phyloP scores from a whole-genome alignment of 2,329 filamentous ascomycete genomes.

The Talaromyces albobiverticillius region DNA sequence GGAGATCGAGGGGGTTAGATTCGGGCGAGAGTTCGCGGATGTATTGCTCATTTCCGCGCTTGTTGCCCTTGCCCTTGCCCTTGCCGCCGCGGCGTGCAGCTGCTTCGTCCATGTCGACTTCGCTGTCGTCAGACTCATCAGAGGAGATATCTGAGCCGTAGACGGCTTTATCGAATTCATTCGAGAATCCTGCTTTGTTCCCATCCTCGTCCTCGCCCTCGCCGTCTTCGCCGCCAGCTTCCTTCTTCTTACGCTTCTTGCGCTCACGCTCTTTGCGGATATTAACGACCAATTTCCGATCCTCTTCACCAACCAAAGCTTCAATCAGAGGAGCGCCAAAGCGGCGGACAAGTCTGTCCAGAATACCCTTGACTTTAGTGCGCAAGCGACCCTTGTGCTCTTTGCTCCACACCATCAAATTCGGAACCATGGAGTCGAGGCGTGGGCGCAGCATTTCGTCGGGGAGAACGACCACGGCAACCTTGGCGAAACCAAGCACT shows the following conservation, averaged over 20 bases:
- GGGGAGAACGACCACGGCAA: slow-evolving; percentile 84
- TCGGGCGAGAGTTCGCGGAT: slow-evolving; percentile 80
- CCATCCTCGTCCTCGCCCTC: slow-evolving; percentile 59
- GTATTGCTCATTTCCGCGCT: slow-evolving; percentile 55
- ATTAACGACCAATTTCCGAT: slow-evolving; percentile 86
- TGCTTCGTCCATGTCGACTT: slow-evolving; percentile 42
- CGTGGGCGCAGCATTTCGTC: slow-evolving; percentile 74
- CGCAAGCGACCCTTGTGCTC: slow-evolving; percentile 98
- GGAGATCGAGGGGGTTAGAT: slow-evolving; percentile 88
- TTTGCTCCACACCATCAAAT: slow-evolving; percentile 92
- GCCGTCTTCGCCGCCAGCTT: slow-evolving; percentile 45
- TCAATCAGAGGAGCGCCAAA: slow-evolving; percentile 83
- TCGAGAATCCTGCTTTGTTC: slow-evolving; percentile 63
- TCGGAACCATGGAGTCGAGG: slow-evolving; percentile 74
- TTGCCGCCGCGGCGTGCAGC: slow-evolving; percentile 26
- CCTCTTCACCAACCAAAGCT: slow-evolving; percentile 75
- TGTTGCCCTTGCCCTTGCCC: slow-evolving; percentile 42
- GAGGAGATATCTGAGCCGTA: slow-evolving; percentile 68
- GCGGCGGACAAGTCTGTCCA: slow-evolving; percentile 88
- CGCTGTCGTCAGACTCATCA: slow-evolving; percentile 50
- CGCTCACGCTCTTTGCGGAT: slow-evolving; percentile 94
- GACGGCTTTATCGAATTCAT: slow-evolving; percentile 93
- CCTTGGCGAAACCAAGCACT: slow-evolving; percentile 94
- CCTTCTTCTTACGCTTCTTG: slow-evolving; percentile 83
- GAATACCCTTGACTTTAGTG: slow-evolving; percentile 95